phyloP scores from a whole-genome alignment of 2,329 filamentous ascomycete genomes.

The Colletotrichum siamense region DNA sequence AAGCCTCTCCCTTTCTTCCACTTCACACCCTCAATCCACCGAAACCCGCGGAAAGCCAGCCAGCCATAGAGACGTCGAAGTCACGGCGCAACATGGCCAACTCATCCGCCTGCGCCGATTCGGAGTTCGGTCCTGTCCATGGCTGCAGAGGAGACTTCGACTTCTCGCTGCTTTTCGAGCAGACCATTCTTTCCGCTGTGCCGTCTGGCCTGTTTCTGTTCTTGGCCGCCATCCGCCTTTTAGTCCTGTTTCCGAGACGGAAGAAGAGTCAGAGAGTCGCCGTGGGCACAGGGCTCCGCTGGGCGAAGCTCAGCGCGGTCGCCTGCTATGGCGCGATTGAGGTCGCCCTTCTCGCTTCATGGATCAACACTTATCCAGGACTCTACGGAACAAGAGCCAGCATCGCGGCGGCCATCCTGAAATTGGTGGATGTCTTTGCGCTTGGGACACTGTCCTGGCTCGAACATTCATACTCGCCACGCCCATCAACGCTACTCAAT shows the following conservation, averaged over 20 bases:
- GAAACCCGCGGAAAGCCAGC: background rate
- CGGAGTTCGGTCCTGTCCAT: slow-evolving; percentile 27
- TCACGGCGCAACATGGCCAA: background rate
- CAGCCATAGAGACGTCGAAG: background rate
- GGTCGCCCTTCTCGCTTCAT: background rate
- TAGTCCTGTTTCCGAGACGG: background rate
- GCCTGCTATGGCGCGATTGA: background rate
- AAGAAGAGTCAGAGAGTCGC: background rate
- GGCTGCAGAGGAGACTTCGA: slow-evolving; percentile 55
- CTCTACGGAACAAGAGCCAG: background rate
- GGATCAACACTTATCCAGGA: background rate
- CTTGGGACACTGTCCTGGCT: slow-evolving; percentile 33
- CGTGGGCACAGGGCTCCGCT: background rate
- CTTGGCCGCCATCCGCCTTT: background rate
- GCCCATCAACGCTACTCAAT: slow-evolving; percentile 4
- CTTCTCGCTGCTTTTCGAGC: slow-evolving; percentile 55
- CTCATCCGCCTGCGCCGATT: background rate
- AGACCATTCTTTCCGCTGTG: slow-evolving; percentile 45
- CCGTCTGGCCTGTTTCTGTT: background rate
- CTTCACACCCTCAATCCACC: background rate
- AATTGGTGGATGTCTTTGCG: slow-evolving; percentile 31
- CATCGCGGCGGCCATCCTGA: slow-evolving; percentile 13
- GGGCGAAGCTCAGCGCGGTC: background rate
- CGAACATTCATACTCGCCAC: slow-evolving; percentile 38
- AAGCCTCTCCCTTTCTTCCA: background rate